A percentile compares a stretch with the other conserved stretches of the same genome.
These are phyloP conservation scores for Tylopilus subfusipes DNA, from an alignment of 768 basidiomycete species.

Conservation along the genomic window DNA sequence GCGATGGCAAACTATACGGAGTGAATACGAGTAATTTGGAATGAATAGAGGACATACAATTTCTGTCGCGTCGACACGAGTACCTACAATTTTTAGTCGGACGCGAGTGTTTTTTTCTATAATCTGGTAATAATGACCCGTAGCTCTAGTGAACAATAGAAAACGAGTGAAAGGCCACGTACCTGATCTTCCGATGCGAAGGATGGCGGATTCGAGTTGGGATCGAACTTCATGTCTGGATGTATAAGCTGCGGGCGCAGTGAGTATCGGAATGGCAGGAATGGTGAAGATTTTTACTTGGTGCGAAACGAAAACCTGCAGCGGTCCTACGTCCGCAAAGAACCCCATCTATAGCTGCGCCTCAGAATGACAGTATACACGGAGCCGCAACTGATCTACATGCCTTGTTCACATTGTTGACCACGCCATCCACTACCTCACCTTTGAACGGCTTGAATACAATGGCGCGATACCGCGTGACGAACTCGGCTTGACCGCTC, in stretches of 20 bases:
- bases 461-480: conserved; percentile 90
- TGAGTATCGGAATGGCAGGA: background rate
- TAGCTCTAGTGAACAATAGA: background rate
- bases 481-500: conserved; percentile 94
- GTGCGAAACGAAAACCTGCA: conserved; percentile 92
- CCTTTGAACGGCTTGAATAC: conserved; percentile 99
- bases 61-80: conserved; percentile 95
- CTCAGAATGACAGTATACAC: background rate
- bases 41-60: conserved; percentile 58
- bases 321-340: conserved; percentile 93
- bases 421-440: conserved; percentile 95
- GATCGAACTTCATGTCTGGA: conserved; percentile 91
- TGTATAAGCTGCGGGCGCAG: conserved; percentile 71
- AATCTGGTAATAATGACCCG: conserved; percentile 44
- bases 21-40: conserved; percentile 1
- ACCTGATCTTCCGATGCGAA: conserved; percentile 91
- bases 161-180: background rate
- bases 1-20: conserved; percentile 87
- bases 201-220: conserved; percentile 95
- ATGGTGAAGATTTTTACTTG: conserved; percentile 55
- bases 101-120: conserved; percentile 93
- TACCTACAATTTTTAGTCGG: conserved; percentile 96
- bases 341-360: conserved; percentile 80
- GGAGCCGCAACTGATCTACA: conserved; percentile 18
- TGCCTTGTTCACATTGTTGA: conserved; percentile 94